phyloP scores from a whole-genome alignment of 176 grass and related monocot genomes.

The Zoysia japonica region DNA sequence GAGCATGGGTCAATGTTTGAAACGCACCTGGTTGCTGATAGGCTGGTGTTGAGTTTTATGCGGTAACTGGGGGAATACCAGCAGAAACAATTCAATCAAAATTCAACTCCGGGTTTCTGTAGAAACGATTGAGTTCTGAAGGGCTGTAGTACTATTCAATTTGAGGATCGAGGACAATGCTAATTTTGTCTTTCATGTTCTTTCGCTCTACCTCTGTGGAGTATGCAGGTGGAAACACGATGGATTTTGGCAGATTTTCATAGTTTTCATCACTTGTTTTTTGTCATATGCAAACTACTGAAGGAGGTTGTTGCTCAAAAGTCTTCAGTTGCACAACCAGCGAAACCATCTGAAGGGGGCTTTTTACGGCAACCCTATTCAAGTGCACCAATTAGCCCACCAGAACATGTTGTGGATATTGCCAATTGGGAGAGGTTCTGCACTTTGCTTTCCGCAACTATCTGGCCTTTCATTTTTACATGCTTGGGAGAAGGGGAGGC shows the following conservation, averaged over 20 bases:
- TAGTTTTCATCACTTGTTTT: conserved; percentile 84
- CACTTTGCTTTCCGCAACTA: conserved; percentile 60
- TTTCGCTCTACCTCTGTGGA: conserved; percentile 21
- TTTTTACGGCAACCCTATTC: conserved; percentile 69
- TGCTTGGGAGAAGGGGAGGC: conserved; percentile 69
- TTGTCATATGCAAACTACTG: conserved; percentile 73
- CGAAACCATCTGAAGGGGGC: conserved; percentile 70
- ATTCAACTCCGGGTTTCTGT: conserved; percentile 8
- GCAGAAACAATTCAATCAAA: neutral
- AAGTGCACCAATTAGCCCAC: conserved; percentile 28
- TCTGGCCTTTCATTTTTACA: conserved; percentile 78
- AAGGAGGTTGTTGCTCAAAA: conserved; percentile 71
- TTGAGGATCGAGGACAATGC: conserved; percentile 25
- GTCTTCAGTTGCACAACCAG: conserved; percentile 42
- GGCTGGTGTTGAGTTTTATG: neutral
- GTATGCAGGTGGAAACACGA: conserved; percentile 62
- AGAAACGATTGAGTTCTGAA: conserved; percentile 22
- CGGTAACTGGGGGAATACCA: neutral
- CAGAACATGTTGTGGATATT: conserved; percentile 63
- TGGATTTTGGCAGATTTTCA: conserved; percentile 65
- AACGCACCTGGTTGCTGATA: neutral
- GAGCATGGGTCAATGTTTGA: conserved; percentile 11
- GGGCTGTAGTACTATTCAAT: conserved; percentile 16
- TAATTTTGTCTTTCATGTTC: neutral
- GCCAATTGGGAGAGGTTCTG: conserved; percentile 83